A percentile compares a stretch with the other conserved stretches of the same genome.
phyloP scores from a whole-genome alignment of 495 filamentous ascomycete genomes.

The Penicillium cataractarum region DNA sequence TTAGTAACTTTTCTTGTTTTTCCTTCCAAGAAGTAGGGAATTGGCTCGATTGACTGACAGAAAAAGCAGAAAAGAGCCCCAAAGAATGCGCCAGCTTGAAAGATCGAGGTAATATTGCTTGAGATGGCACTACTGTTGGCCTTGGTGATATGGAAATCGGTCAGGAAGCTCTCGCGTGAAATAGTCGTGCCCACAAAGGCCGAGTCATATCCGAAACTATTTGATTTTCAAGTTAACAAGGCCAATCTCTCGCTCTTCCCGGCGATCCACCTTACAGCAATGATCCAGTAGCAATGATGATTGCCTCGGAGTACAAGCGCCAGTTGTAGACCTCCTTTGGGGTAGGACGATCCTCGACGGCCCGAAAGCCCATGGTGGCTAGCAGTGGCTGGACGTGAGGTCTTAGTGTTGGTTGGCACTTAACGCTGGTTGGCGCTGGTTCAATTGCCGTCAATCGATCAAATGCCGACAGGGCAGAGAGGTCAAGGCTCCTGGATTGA shows the following conservation, averaged over 20 bases:
- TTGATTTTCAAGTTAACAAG: background rate
- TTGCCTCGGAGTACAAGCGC: constrained; percentile 60
- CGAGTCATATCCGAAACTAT: constrained; percentile 54
- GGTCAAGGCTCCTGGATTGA: background rate
- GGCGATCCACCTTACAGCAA: background rate
- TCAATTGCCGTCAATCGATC: background rate
- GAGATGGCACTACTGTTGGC: constrained; percentile 49
- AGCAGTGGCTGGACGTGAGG: background rate
- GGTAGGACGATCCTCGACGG: constrained; percentile 61
- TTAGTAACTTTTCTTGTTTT: background rate
- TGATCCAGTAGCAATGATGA: constrained; percentile 55
- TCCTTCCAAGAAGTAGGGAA: no score
- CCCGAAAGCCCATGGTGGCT: constrained; percentile 25
- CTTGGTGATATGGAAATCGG: constrained; percentile 52
- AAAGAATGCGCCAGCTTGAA: constrained; percentile 63
- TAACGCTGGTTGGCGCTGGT: background rate
- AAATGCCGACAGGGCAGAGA: background rate
- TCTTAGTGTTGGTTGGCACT: no score
- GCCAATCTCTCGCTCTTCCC: background rate
- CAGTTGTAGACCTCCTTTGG: constrained; percentile 66
- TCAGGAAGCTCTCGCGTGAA: constrained; percentile 57
- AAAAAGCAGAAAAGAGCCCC: constrained; percentile 49
- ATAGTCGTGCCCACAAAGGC: constrained; percentile 66
- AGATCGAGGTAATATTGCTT: constrained; percentile 63
- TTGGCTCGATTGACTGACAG: constrained; percentile 6